Percentiles rank a stretch among this genome's conserved stretches.
Evolutionary conservation across 257 asterid genomes (phyloP).

Genomic region (Solanum lycopersicoides): DNA sequence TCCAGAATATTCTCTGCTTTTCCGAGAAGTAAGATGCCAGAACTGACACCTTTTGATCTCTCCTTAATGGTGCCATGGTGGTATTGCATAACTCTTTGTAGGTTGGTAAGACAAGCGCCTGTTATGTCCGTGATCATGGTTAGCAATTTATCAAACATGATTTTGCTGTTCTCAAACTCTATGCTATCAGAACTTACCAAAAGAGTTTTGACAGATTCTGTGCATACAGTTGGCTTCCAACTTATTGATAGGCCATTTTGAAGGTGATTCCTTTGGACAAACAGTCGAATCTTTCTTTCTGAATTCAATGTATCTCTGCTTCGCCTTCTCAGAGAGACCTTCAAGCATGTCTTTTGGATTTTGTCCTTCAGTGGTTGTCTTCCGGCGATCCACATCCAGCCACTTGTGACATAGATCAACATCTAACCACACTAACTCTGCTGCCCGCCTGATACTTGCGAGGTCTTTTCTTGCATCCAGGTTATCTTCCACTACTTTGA

Average conservation of each 20-base stretch:
- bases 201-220: slow-evolving; percentile 53
- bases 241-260: slow-evolving; percentile 49
- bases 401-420: slow-evolving; percentile 60
- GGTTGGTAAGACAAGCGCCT: slow-evolving; percentile 66
- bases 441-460: slow-evolving; percentile 46
- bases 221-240: slow-evolving; percentile 75
- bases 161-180: slow-evolving; percentile 17
- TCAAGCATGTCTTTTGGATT: slow-evolving; percentile 30
- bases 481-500: slow-evolving; percentile 39
- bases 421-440: slow-evolving; percentile 49
- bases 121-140: slow-evolving; percentile 43
- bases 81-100: slow-evolving; percentile 37
- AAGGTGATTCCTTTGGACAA: no score
- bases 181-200: slow-evolving; percentile 14
- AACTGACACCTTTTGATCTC: slow-evolving; percentile 37
- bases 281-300: slow-evolving; percentile 14
- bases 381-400: slow-evolving; percentile 54
- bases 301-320: slow-evolving; percentile 31
- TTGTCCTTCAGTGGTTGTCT: slow-evolving; percentile 22
- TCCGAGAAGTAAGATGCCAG: slow-evolving; percentile 46
- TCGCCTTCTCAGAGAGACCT: slow-evolving; percentile 43
- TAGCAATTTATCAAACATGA: slow-evolving; percentile 26
- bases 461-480: slow-evolving; percentile 24
- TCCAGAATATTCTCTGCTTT: slow-evolving; percentile 49
- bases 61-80: slow-evolving; percentile 42